Evolutionary conservation across 495 filamentous ascomycete genomes (phyloP).

Genomic region (Jackrogersella multiformis): DNA sequence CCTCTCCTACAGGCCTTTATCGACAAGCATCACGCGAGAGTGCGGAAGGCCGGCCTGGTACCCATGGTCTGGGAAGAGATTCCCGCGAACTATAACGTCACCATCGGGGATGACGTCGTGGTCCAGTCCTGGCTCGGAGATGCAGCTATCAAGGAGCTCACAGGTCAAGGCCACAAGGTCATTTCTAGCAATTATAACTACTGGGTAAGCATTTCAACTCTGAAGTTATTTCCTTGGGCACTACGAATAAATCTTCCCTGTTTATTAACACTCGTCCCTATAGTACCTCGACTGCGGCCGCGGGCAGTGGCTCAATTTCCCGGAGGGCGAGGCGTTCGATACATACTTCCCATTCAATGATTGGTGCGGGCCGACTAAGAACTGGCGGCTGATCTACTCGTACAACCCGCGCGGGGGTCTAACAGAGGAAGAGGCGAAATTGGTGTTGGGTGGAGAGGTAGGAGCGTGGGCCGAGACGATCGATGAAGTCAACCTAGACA

Average conservation of each 20-base stretch:
- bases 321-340: slow-evolving; percentile 52
- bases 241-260: neutral
- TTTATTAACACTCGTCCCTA: slow-evolving; percentile 5
- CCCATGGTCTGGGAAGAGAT: slow-evolving; percentile 88
- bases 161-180: slow-evolving; percentile 69
- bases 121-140: slow-evolving; percentile 78
- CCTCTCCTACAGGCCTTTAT: slow-evolving; percentile 78
- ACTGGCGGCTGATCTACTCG: slow-evolving; percentile 80
- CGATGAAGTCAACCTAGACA: slow-evolving; percentile 72
- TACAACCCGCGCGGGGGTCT: slow-evolving; percentile 74
- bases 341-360: slow-evolving; percentile 73
- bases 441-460: slow-evolving; percentile 80
- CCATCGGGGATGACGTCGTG: slow-evolving; percentile 66
- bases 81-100: slow-evolving; percentile 77
- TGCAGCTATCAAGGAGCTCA: slow-evolving; percentile 61
- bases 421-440: slow-evolving; percentile 61
- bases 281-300: slow-evolving; percentile 84
- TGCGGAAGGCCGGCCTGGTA: slow-evolving; percentile 66
- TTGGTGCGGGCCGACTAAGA: slow-evolving; percentile 78
- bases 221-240: neutral
- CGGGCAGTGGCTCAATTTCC: slow-evolving; percentile 78
- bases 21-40: slow-evolving; percentile 67
- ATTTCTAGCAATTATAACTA: slow-evolving; percentile 79
- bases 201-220: slow-evolving; percentile 61
- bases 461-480: slow-evolving; percentile 83